Evolutionary conservation across 495 filamentous ascomycete species (phyloP).

Genomic region (Xanthoparmelia taractica): DNA sequence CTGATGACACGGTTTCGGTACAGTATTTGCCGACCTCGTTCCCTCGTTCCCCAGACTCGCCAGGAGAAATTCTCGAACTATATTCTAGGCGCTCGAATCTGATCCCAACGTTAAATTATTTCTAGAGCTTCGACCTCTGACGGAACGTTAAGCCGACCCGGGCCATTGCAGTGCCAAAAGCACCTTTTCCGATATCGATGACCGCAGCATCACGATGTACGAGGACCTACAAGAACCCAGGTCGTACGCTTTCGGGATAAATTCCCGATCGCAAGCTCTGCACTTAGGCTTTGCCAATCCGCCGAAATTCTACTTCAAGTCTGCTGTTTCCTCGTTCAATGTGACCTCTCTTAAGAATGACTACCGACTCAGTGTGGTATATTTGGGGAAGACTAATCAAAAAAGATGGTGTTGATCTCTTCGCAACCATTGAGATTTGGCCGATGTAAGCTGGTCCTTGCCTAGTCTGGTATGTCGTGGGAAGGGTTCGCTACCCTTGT

Average conservation of each 20-base stretch:
- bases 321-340: not conserved
- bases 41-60: constrained; percentile 14
- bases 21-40: not conserved
- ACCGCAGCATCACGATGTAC: constrained; percentile 6
- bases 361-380: not conserved
- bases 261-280: not conserved
- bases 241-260: not conserved
- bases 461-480: not conserved
- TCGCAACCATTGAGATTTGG: not conserved
- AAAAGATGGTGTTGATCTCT: not conserved
- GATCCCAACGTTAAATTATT: not conserved
- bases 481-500: too few species aligned
- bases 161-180: constrained; percentile 13
- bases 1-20: not conserved
- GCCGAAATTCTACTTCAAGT: too few species aligned
- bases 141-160: not conserved
- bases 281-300: not conserved
- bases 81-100: constrained; percentile 10
- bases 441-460: not conserved
- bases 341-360: not conserved
- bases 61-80: constrained; percentile 11
- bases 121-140: not conserved
- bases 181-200: not conserved
- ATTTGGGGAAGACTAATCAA: not conserved
- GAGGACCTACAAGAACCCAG: not conserved